Base-by-base conservation (phyloP, 192 early-diverging fungal species). In the Thoreauomyces humboldtii region DNA sequence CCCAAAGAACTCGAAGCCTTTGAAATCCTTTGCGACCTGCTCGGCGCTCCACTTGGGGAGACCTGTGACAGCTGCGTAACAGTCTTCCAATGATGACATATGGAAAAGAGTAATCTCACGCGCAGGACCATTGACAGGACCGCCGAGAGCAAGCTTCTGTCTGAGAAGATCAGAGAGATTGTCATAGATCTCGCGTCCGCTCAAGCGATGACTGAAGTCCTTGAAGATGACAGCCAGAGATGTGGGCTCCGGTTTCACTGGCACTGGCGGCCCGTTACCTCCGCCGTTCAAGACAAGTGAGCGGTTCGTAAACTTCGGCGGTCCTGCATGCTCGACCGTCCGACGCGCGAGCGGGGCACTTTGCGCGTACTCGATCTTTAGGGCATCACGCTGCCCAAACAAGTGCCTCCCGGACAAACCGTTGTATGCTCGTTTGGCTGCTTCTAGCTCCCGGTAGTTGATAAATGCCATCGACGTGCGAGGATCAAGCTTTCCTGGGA, bases 381-480 rank as follows among this genome's bases (percentile, higher is more conserved):
- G 4, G 21, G 57, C 45, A 11, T 68, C 57, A 4, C 48, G 43
- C 45, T 33, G 33, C 6, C 66, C 66, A 68, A 68, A 68, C 28
- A 60, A 21, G 27, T 22, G 12, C 29, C 48, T 68, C 25, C 66
- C 57, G 0, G 12, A 51, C 25, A 68, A 41, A 12, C 25, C 57
- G 17, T 32, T 12, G 17, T 33, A 24, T 11, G 66, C 66, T 21
- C 48, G 21, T 21, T 42, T 46, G 21, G 66, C 66, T 7, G 57
- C 9, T 27, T 60, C 57, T 7, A 60, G 7, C 1, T 12, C 42
- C 33, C 35, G 37, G 32, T 51, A 68, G 33, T 68, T 68, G 57
- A 68, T 58, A 51, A 68, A 68, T 28, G 66, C 66, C 66, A 68
- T 68, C 27, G 66, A 59, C 15, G 50, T 32, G 25, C 47, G 45